phyloP scores from a whole-genome alignment of 768 basidiomycete species.

The Wakefieldia striispora region DNA sequence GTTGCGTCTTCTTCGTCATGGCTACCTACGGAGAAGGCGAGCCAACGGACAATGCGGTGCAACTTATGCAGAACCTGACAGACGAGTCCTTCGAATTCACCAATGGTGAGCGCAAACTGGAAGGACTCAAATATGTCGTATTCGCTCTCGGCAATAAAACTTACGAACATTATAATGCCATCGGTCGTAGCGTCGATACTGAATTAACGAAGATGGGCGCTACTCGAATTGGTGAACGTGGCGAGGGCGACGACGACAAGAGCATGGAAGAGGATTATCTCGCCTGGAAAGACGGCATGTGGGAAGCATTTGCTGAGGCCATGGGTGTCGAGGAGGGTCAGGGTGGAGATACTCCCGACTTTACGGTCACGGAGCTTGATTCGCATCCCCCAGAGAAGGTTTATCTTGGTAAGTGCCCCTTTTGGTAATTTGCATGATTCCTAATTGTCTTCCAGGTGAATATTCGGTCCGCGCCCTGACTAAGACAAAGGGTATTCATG shows the following conservation, averaged over 20 bases:
- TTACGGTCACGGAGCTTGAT: conserved; percentile 81
- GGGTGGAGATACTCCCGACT: conserved; percentile 93
- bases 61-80: conserved; percentile 87
- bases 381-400: conserved; percentile 82
- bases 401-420: conserved; percentile 69
- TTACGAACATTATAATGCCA: conserved; percentile 95
- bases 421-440: not conserved
- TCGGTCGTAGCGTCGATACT: conserved; percentile 76
- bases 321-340: conserved; percentile 95
- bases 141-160: conserved; percentile 92
- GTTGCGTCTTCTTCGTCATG: conserved; percentile 90
- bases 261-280: conserved; percentile 99
- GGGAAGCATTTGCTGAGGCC: conserved; percentile 79
- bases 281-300: conserved; percentile 99
- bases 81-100: conserved; percentile 88
- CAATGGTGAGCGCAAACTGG: conserved; percentile 70
- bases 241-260: conserved; percentile 99
- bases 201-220: conserved; percentile 79
- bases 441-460: conserved; percentile 57
- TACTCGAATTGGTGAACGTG: conserved; percentile 79
- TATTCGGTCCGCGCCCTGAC: conserved; percentile 92
- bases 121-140: conserved; percentile 90
- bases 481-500: conserved; percentile 92
- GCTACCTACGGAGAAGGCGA: conserved; percentile 99
- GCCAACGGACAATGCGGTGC: conserved; percentile 96